Percentiles rank a stretch among this genome's conserved stretches.
These are phyloP conservation scores for Endotrypanum monterogeii DNA, from an alignment of 208 protist species.

Conservation along the genomic window DNA sequence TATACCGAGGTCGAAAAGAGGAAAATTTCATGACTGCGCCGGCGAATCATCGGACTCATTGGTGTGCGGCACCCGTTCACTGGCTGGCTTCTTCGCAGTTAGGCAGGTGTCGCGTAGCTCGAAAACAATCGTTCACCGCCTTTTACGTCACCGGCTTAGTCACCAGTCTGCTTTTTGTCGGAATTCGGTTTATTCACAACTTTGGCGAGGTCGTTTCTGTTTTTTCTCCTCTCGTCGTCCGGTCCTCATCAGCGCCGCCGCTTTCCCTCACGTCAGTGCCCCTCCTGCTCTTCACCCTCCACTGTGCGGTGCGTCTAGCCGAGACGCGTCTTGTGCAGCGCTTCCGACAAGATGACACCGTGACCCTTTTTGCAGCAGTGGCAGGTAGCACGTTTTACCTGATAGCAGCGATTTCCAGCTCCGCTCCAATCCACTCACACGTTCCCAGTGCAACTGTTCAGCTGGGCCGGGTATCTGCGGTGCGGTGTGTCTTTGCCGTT, in stretches of 20 bases:
- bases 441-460: neutral
- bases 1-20: neutral
- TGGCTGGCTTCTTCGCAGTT: conserved; percentile 21
- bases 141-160: conserved; percentile 61
- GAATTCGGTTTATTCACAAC: neutral
- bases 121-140: conserved; percentile 40
- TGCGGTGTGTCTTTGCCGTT: conserved; percentile 7
- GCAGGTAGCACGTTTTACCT: conserved; percentile 81
- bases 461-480: neutral
- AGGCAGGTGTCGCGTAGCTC: conserved; percentile 31
- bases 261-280: conserved; percentile 12
- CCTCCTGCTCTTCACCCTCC: conserved; percentile 54
- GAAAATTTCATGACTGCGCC: neutral
- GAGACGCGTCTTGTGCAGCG: conserved; percentile 67
- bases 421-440: conserved; percentile 1
- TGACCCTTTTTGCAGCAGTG: conserved; percentile 72
- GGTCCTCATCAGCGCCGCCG: neutral
- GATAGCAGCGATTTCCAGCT: conserved; percentile 53
- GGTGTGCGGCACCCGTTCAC: neutral
- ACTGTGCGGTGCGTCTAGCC: conserved; percentile 62
- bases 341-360: conserved; percentile 48
- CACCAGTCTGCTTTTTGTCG: conserved; percentile 26
- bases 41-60: neutral
- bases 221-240: neutral
- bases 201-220: too few species aligned